Base-by-base conservation (phyloP, 371 early-diverging fungal species). In the Apophysomyces sp. region DNA sequence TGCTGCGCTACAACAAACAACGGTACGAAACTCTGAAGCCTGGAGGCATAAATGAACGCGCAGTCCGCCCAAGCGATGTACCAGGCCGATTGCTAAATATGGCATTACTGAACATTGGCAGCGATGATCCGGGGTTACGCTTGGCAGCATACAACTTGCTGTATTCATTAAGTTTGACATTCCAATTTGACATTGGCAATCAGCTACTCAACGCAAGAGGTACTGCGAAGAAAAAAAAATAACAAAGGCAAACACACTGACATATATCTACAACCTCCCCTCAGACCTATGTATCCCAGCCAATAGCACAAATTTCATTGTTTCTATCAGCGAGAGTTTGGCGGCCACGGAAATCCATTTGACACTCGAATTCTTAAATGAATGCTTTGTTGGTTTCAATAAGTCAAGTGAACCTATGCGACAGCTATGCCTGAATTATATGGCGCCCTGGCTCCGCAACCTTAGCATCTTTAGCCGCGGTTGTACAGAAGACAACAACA, bases 61-160 rank as follows among this genome's bases (percentile, higher is more conserved):
- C 83, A 0, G 88, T 97, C 52, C 83, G 92, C 28, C 95, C 96
- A 0, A 84, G 83, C 16, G 95, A 95, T 81, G 94, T 95, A 0
- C 94, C 96, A 0, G 97, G 95, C 4, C 88, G 94, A 26, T 72
- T 97, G 44, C 81, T 97, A 37, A 96, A 94, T 67, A 94, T 96
- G 86, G 92, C 95, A 9, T 67, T 97, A 58, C 74, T 94, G 36
- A 95, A 95, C 69, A 72, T 94, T 18, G 94, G 93, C 1, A 90
- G 91, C 21, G 88, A 86, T 29, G 90, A 94, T 63, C 84, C 92
- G 1, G 76, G 79, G 24, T 73, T 97, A 54, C 82, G 96, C 5
- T 69, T 91, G 36, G 89, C 94, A 18, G 90, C 94, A 0, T 97
- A 96, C 77, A 93, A 94, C 65, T 74, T 97, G 65, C 77, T 96